Conservation (phyloP, 148 eudicot species). For the Fagopyrum homotropicum region DNA sequence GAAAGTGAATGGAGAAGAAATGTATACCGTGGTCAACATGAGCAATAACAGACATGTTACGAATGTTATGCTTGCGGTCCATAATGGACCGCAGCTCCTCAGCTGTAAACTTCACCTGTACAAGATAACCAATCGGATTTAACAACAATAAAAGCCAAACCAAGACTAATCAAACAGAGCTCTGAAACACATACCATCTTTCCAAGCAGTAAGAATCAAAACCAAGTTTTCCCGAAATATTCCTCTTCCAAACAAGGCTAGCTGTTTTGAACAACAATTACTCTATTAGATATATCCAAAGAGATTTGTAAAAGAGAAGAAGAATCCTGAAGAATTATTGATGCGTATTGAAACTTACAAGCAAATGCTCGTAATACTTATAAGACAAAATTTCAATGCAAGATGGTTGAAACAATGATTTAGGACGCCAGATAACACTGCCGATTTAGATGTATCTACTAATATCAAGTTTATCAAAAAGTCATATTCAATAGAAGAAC, state of each 20-base stretch:
- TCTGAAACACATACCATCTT: background rate
- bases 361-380: no score
- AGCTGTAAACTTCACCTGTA: slow-evolving; percentile 63
- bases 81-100: slow-evolving; percentile 53
- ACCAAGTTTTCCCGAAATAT: background rate
- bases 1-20: no score
- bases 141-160: background rate
- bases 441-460: no score
- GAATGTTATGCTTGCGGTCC: slow-evolving; percentile 58
- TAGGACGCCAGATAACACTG: no score
- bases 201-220: background rate
- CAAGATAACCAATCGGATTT: background rate
- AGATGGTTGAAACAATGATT: no score
- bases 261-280: background rate
- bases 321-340: no score
- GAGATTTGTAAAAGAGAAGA: no score
- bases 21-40: slow-evolving; percentile 51
- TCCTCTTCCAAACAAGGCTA: background rate
- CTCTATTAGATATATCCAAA: no score
- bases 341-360: no score
- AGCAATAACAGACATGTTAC: slow-evolving; percentile 66
- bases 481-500: no score
- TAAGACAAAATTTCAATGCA: no score
- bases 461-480: no score
- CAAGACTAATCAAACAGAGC: background rate